phyloP scores from a whole-genome alignment of 805 yeast genomes.

The Saturnispora diversa region DNA sequence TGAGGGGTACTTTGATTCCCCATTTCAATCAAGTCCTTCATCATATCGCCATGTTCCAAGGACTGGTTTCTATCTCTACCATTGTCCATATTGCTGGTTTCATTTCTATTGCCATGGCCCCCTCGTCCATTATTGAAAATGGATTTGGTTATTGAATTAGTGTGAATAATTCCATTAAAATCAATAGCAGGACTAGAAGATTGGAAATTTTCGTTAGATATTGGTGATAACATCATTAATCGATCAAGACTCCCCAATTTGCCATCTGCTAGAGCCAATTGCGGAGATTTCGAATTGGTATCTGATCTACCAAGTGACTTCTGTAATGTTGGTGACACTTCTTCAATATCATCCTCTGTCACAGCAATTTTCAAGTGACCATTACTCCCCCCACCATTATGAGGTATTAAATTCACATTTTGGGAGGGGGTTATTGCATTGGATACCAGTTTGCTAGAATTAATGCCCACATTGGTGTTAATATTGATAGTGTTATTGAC shows the following conservation, averaged over 20 bases:
- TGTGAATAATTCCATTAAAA: background rate
- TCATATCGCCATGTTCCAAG: conserved; percentile 16
- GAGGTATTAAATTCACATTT: background rate
- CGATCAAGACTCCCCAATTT: background rate
- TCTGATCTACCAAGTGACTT: conserved; percentile 7
- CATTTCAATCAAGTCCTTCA: conserved; percentile 5
- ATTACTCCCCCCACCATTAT: background rate
- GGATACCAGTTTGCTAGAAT: background rate
- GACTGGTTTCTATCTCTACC: too few species aligned
- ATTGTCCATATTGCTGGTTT: background rate
- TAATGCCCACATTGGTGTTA: too few species aligned
- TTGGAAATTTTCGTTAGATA: background rate
- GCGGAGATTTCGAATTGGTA: background rate
- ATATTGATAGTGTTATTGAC: too few species aligned
- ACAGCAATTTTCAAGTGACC: background rate
- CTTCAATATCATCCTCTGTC: conserved; percentile 6
- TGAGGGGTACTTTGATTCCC: conserved; percentile 18
- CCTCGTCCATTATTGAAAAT: background rate
- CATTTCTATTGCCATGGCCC: background rate
- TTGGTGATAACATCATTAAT: conserved; percentile 8
- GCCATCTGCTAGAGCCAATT: background rate
- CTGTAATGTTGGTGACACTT: conserved; percentile 10
- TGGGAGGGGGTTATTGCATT: conserved; percentile 4
- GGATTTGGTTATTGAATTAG: background rate
- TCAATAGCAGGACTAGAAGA: background rate